Evolutionary conservation across 768 basidiomycete genomes (phyloP), one percentile per base, ranked within the genome.

Genomic region (Ephemerocybe angulata): DNA sequence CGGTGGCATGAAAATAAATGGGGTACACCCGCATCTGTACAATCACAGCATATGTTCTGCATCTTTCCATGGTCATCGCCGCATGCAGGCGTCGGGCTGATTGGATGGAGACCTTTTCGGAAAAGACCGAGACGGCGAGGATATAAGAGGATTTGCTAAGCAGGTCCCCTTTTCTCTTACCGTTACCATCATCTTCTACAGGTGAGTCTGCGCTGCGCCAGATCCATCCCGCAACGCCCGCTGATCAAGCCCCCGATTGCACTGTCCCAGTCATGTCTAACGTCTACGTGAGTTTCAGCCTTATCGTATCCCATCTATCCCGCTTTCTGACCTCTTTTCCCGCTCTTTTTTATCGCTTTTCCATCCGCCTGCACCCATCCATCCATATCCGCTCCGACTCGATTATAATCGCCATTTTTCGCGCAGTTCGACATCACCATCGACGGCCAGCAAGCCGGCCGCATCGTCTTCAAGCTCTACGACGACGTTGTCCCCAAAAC

Each of bases 401-500:
- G 13, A 44, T 50, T 42, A 24, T 22, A 35, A 51, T 7, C 30
- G 17, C 30, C 19, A 15, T 29, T 53, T 27, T 49, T 42, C 10
- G 17, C 38, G 6, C 58, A 89, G 88, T 91, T 91, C 63, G 85
- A 90, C 60, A 81, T 90, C 66, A 47, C 67, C 21, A 78, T 88
- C 65, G 65, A 68, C 67, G 61, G 50, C 54, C 5, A 67, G 40
- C 52, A 66, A 0, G 44, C 69, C 1, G 86, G 85, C 6, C 82
- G 83, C 44, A 82, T 97, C 67, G 75, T 81, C 54, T 94, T 98
- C 85, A 86, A 86, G 76, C 84, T 98, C 25, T 94, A 76, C 69
- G 92, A 95, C 74, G 77, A 83, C 4, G 79, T 81, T 47, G 87
- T 89, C 13, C 90, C 90, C 47, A 82, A 73, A 63, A 93, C 90